Conservation (phyloP, 176 grass and related monocot species). For the Chrysopogon serrulatus region DNA sequence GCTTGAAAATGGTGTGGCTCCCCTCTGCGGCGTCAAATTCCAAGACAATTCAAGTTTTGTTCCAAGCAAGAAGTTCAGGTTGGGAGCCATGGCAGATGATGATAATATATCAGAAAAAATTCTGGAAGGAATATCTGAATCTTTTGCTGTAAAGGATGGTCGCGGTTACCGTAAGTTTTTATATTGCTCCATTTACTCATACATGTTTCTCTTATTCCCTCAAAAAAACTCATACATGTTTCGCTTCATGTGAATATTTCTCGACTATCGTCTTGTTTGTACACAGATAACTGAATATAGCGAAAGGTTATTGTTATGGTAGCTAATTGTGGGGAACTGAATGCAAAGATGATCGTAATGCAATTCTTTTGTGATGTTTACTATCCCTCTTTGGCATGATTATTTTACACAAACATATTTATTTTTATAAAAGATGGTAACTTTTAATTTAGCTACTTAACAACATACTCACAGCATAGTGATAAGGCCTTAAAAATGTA, state of each 20-base stretch:
- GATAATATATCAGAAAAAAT: constrained; percentile 15
- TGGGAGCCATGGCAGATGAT: constrained; percentile 30
- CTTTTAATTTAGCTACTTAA: neutral
- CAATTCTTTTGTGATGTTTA: neutral
- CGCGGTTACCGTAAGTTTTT: constrained; percentile 17
- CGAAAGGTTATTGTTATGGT: neutral
- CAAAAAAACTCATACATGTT: neutral
- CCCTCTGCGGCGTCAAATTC: neutral
- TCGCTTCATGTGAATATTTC: neutral
- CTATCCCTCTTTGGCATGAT: neutral
- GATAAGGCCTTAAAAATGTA: too few relatives aligned
- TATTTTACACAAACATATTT: neutral
- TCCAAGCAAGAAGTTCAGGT: constrained; percentile 15
- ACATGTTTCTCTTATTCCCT: neutral
- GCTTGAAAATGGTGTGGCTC: constrained; percentile 15
- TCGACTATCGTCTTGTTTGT: neutral
- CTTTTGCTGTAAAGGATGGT: constrained; percentile 3
- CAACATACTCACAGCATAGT: neutral
- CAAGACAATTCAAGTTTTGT: constrained; percentile 29
- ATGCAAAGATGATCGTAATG: neutral
- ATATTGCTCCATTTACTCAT: neutral
- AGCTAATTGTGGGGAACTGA: neutral
- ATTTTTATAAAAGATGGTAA: neutral
- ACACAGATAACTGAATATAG: neutral
- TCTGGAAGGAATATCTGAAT: constrained; percentile 26